A percentile compares a stretch with the other conserved stretches of the same genome.
phyloP scores from a whole-genome alignment of 306 rosid genomes.

The Cucurbita maxima region DNA sequence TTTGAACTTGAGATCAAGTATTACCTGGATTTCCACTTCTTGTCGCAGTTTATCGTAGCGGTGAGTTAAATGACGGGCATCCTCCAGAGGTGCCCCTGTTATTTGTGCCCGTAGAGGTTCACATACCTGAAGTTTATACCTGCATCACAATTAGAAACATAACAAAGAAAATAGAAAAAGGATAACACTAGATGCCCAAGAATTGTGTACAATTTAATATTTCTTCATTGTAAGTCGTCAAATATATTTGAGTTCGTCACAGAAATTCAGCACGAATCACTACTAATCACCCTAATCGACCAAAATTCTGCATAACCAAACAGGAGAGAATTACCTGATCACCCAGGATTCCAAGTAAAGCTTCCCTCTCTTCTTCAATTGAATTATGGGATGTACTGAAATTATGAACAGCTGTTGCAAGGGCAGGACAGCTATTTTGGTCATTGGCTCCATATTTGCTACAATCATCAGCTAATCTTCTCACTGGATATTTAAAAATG shows the following conservation, averaged over 20 bases:
- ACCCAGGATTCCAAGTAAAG: slow-evolving; percentile 42
- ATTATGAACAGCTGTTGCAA: slow-evolving; percentile 43
- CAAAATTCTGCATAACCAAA: background rate
- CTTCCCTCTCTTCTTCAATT: slow-evolving; percentile 52
- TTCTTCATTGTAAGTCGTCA: background rate
- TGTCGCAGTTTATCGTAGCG: slow-evolving; percentile 76
- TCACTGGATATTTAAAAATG: slow-evolving; percentile 27
- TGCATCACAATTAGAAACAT: slow-evolving; percentile 38
- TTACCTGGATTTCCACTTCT: slow-evolving; percentile 79
- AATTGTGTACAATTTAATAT: background rate
- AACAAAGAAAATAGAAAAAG: slow-evolving; percentile 10
- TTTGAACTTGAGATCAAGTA: slow-evolving; percentile 8
- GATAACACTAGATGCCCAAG: slow-evolving; percentile 11
- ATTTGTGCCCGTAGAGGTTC: slow-evolving; percentile 77
- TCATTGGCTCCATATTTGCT: slow-evolving; percentile 59
- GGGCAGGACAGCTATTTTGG: slow-evolving; percentile 26
- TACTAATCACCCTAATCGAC: no score
- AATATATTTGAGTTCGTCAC: background rate
- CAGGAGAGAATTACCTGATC: slow-evolving; percentile 55
- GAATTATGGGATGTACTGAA: slow-evolving; percentile 43
- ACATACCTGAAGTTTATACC: slow-evolving; percentile 53
- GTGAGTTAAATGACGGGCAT: slow-evolving; percentile 82
- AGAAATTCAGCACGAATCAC: background rate
- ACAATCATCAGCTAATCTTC: slow-evolving; percentile 64
- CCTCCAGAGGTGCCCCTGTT: slow-evolving; percentile 90